These are phyloP conservation scores for Metschnikowia borealis DNA, from an alignment of 805 yeast species.

Conservation along the genomic window DNA sequence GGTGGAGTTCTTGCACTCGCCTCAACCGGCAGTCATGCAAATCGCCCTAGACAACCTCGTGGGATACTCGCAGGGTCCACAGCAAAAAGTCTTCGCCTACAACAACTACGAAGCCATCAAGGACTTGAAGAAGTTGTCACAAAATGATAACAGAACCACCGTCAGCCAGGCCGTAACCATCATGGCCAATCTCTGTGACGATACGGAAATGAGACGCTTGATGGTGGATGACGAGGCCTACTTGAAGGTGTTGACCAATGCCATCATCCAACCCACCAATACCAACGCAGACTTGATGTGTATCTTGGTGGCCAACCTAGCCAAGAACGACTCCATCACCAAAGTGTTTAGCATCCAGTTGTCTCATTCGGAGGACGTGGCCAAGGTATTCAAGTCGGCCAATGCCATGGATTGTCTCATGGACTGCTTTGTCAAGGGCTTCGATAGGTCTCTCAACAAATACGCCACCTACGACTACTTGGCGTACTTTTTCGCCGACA, in stretches of 20 bases:
- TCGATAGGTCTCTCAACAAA: slow-evolving; percentile 64
- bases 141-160: slow-evolving; percentile 49
- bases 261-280: slow-evolving; percentile 54
- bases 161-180: slow-evolving; percentile 72
- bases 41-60: slow-evolving; percentile 83
- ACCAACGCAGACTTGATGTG: slow-evolving; percentile 75
- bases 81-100: slow-evolving; percentile 61
- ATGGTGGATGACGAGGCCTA: slow-evolving; percentile 64
- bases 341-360: slow-evolving; percentile 42
- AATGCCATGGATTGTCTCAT: slow-evolving; percentile 72
- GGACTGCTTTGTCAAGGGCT: slow-evolving; percentile 87
- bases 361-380: slow-evolving; percentile 35
- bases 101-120: slow-evolving; percentile 67
- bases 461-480: slow-evolving; percentile 77
- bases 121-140: slow-evolving; percentile 62
- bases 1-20: slow-evolving; percentile 77
- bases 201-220: slow-evolving; percentile 54
- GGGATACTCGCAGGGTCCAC: slow-evolving; percentile 72
- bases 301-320: slow-evolving; percentile 79
- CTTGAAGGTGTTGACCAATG: slow-evolving; percentile 42
- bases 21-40: slow-evolving; percentile 72
- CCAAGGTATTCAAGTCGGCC: slow-evolving; percentile 48
- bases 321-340: slow-evolving; percentile 66
- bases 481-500: slow-evolving; percentile 84
- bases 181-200: slow-evolving; percentile 78